phyloP scores from a whole-genome alignment of 1,284 basidiomycete species.

The Irpex sp. region DNA sequence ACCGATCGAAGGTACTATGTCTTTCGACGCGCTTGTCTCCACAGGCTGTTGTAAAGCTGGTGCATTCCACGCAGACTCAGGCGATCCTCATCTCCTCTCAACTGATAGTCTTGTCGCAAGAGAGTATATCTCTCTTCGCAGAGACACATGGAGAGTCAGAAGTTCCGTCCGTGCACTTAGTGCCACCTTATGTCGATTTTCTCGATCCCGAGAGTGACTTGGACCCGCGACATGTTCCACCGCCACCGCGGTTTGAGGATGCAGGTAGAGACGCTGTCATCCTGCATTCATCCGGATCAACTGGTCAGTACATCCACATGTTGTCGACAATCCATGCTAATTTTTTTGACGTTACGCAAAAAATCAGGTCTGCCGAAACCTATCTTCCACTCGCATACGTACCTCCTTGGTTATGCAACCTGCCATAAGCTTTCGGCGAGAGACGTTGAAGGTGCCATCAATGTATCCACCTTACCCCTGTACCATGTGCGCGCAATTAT shows the following conservation, averaged over 20 bases:
- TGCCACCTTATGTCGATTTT: slow-evolving; percentile 25
- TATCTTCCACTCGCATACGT: slow-evolving; percentile 32
- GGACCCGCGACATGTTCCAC: slow-evolving; percentile 11
- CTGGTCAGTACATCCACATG: slow-evolving; percentile 19
- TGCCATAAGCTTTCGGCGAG: slow-evolving; percentile 30
- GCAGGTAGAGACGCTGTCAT: slow-evolving; percentile 29
- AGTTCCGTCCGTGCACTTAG: slow-evolving; percentile 14
- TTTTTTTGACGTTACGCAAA: not conserved
- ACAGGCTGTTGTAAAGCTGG: slow-evolving; percentile 31
- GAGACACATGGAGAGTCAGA: not conserved
- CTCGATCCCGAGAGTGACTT: slow-evolving; percentile 1
- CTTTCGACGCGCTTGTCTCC: slow-evolving; percentile 33
- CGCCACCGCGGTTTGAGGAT: slow-evolving; percentile 25
- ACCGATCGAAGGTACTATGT: slow-evolving; percentile 28
- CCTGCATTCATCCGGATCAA: slow-evolving; percentile 36
- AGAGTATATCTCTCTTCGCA: slow-evolving; percentile 22
- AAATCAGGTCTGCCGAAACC: slow-evolving; percentile 29
- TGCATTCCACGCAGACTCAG: slow-evolving; percentile 28
- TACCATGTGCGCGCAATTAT: slow-evolving; percentile 24
- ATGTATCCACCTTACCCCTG: slow-evolving; percentile 33
- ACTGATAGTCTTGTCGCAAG: slow-evolving; percentile 25
- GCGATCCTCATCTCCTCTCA: slow-evolving; percentile 29
- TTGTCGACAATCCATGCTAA: not conserved
- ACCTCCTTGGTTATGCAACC: slow-evolving; percentile 28
- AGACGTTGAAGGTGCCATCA: slow-evolving; percentile 16